Base-by-base conservation (phyloP, 805 yeast genomes). In the Wickerhamomyces canadensis region DNA sequence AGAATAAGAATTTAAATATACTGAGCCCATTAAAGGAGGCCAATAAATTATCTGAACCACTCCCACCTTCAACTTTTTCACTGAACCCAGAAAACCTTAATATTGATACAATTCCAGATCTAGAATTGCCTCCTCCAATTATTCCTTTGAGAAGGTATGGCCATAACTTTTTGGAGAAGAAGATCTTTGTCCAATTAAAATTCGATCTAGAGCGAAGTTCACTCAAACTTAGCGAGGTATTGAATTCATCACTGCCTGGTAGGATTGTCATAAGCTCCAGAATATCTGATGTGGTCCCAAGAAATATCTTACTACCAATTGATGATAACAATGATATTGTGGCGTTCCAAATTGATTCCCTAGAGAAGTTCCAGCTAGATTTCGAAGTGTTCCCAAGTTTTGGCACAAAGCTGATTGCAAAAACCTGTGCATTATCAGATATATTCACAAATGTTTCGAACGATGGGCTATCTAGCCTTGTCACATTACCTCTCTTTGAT, bases 111-210 rank as follows among this genome's bases (percentile, higher is more conserved):
- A 91, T 93, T 37, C 98, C 98, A 0, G 96, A 87, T 51, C 71
- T 93, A 34, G 77, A 88, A 17, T 68, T 93, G 40, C 98, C 98
- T 1, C 98, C 98, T 1, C 98, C 98, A 4, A 86, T 93, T 37
- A 78, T 93, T 35, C 98, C 98, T 1, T 65, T 93, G 37, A 72
- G 96, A 51, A 76, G 95, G 51, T 93, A 93, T 56, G 98, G 98
- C 13, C 98, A 93, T 61, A 93, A 87, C 58, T 93, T 88, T 65
- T 64, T 93, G 52, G 98, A 93, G 55, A 85, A 84, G 56, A 87
- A 86, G 58, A 86, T 86, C 5, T 78, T 88, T 44, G 71, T 93
- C 22, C 95, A 89, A 55, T 63, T 93, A 30, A 71, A 75, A 3
- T 80, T 88, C 50, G 77, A 78, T 48, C 36, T 72, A 40, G 65